Evolutionary conservation across 495 filamentous ascomycete genomes (phyloP).

Genomic region (Tuber aestivum): DNA sequence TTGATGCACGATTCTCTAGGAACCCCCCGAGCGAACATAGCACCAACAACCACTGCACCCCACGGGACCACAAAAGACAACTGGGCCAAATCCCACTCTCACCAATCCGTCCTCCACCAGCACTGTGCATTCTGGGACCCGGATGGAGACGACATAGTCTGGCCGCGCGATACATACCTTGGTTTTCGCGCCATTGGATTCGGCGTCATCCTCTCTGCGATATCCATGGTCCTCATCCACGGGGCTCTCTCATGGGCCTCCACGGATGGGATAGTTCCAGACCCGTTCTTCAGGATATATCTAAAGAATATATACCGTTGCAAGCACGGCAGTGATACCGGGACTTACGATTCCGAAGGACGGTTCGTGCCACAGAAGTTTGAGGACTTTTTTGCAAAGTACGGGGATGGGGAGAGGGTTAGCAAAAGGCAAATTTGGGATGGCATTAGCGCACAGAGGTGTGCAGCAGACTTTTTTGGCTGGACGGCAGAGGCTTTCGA

Average conservation of each 20-base stretch:
- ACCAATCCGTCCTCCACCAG: constrained; percentile 46
- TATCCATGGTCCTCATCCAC: constrained; percentile 48
- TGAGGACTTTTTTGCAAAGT: constrained; percentile 57
- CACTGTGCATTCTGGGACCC: constrained; percentile 53
- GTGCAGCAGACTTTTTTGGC: constrained; percentile 49
- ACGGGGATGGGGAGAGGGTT: constrained; percentile 44
- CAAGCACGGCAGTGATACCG: constrained; percentile 56
- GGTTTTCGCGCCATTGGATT: constrained; percentile 54
- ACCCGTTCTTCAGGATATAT: constrained; percentile 53
- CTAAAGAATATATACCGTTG: constrained; percentile 51
- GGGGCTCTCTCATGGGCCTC: constrained; percentile 52
- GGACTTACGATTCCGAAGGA: constrained; percentile 52
- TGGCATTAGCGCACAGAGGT: constrained; percentile 46
- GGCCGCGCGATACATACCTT: constrained; percentile 51
- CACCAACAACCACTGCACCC: constrained; percentile 41
- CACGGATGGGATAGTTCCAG: constrained; percentile 44
- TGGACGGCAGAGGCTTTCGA: constrained; percentile 46
- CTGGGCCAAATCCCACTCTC: constrained; percentile 30
- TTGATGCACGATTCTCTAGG: constrained; percentile 8
- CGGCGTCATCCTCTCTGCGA: constrained; percentile 44
- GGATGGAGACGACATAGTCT: constrained; percentile 52
- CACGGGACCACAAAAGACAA: constrained; percentile 40
- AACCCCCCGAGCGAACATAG: constrained; percentile 45
- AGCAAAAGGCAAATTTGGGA: constrained; percentile 42
- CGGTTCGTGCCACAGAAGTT: constrained; percentile 53